Evolutionary conservation across 257 asterid genomes (phyloP).

Genomic region (Echium plantagineum): DNA sequence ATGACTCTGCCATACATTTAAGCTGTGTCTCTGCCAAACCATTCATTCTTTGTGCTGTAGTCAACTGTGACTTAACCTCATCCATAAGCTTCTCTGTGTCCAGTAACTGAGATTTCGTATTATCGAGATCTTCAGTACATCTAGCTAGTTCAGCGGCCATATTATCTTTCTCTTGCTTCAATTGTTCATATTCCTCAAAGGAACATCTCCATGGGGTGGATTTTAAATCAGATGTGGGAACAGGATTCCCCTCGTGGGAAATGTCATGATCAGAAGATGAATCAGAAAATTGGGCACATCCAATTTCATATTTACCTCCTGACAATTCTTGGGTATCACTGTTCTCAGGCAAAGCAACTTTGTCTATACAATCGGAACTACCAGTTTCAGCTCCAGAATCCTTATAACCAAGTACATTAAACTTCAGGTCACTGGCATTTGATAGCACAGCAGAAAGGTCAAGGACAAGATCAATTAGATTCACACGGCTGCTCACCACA

Average conservation of each 20-base stretch:
- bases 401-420: slow-evolving; percentile 53
- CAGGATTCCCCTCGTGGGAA: slow-evolving; percentile 64
- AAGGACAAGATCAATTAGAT: slow-evolving; percentile 44
- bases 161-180: slow-evolving; percentile 66
- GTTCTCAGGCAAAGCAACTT: slow-evolving; percentile 82
- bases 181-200: slow-evolving; percentile 69
- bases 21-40: slow-evolving; percentile 94
- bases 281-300: slow-evolving; percentile 62
- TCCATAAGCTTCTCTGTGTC: slow-evolving; percentile 69
- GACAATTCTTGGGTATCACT: slow-evolving; percentile 36
- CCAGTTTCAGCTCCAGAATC: slow-evolving; percentile 57
- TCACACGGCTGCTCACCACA: slow-evolving; percentile 26
- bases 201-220: slow-evolving; percentile 68
- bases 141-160: slow-evolving; percentile 50
- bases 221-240: slow-evolving; percentile 64
- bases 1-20: slow-evolving; percentile 96
- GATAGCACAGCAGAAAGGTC: slow-evolving; percentile 57
- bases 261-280: slow-evolving; percentile 70
- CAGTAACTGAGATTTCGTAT: slow-evolving; percentile 46
- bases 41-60: slow-evolving; percentile 62
- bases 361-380: slow-evolving; percentile 75
- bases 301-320: slow-evolving; percentile 26
- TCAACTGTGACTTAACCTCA: slow-evolving; percentile 67
- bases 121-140: slow-evolving; percentile 46
- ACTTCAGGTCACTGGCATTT: slow-evolving; percentile 45